A percentile compares a stretch with the other conserved stretches of the same genome.
Conservation (phyloP, 1,139 yeast genomes). For the Hyphopichia fennica region DNA sequence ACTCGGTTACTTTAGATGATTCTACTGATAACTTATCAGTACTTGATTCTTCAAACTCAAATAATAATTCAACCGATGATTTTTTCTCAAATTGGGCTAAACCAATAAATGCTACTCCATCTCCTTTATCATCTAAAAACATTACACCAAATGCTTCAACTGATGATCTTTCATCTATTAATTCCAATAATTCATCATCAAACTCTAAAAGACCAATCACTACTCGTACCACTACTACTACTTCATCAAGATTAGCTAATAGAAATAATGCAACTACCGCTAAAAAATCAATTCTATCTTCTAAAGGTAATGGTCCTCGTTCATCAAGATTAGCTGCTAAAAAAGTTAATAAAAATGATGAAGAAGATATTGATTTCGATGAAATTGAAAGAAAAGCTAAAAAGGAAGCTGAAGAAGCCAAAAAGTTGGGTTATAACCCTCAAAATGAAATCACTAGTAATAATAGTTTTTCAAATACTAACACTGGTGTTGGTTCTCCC, state of each 20-base stretch:
- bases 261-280: conserved; percentile 23
- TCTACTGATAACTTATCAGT: conserved; percentile 37
- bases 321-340: conserved; percentile 59
- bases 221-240: conserved; percentile 24
- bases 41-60: conserved; percentile 32
- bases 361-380: conserved; percentile 81
- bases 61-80: conserved; percentile 63
- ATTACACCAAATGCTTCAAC: conserved; percentile 47
- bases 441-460: conserved; percentile 29
- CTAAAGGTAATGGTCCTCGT: conserved; percentile 49
- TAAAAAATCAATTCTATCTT: conserved; percentile 40
- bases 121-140: conserved; percentile 53
- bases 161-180: conserved; percentile 27
- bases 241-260: conserved; percentile 14
- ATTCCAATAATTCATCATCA: conserved; percentile 7
- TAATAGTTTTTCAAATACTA: not conserved
- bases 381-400: conserved; percentile 87
- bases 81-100: conserved; percentile 92
- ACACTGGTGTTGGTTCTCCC: conserved; percentile 4
- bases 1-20: conserved; percentile 61
- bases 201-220: conserved; percentile 22
- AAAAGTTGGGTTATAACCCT: conserved; percentile 72
- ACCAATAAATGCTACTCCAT: conserved; percentile 57
- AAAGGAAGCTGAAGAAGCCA: conserved; percentile 74
- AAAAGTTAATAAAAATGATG: conserved; percentile 43